Evolutionary conservation across 805 yeast genomes (phyloP), one percentile per base, ranked within the genome.

Genomic region (Metschnikowia cubensis): DNA sequence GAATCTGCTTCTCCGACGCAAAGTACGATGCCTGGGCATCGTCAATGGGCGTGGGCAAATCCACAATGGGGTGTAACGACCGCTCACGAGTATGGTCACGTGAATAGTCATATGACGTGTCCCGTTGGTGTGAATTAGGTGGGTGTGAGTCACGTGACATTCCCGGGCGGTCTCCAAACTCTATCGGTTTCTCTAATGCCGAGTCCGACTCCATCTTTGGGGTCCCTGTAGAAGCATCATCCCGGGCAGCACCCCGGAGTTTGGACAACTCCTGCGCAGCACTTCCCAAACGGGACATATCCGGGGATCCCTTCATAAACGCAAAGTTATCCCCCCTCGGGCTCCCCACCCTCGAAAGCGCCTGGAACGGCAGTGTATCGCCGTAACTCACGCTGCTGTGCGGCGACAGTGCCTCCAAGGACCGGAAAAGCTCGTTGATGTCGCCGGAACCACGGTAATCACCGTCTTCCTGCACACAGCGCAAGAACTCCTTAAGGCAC

Each of bases 371-470:
- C 35, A 49, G 45, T 7, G 45, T 34, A 4, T 50, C 48, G 11
- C 51, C 34, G 17, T 40, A 45, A 4, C 33, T 37, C 35, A 45
- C 29, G 37, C 51, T 52, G 36, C 37, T 42, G 1, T 20, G 45
- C 20, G 47, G 47, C 21, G 47, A 42, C 13, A 40, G 50, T 5
- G 34, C 42, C 25, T 63, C 67, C 35, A 63, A 56, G 36, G 61
- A 56, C 37, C 61, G 62, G 53, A 66, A 70, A 48, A 73, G 67
- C 31, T 63, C 59, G 18, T 58, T 45, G 41, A 73, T 68, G 51
- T 70, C 65, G 6, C 77, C 78, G 36, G 42, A 50, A 3, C 78
- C 78, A 47, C 59, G 64, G 56, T 59, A 71, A 5, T 59, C 57
- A 7, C 59, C 59, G 21, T 55, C 55, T n/a, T 39, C 38, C 15